These are phyloP conservation scores for Nyctanthes arbortristis DNA, from an alignment of 257 asterid species.

Conservation along the genomic window DNA sequence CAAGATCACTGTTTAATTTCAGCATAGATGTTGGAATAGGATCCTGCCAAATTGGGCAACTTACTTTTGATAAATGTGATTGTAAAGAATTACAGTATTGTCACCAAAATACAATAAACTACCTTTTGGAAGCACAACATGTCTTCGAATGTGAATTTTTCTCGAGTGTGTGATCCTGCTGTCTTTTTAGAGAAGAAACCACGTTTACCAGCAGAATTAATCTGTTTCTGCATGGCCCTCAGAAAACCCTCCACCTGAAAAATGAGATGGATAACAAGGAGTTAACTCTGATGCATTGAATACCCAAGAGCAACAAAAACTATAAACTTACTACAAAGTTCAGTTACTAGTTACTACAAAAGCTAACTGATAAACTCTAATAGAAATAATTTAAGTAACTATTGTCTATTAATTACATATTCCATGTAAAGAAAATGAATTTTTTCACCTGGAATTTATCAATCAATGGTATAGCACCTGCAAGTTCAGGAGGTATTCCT, in stretches of 20 bases:
- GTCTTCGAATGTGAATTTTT: conserved; percentile 91
- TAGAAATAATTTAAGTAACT: conserved; percentile 3
- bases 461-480: conserved; percentile 86
- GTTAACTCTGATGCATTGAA: background rate
- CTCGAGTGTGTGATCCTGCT: conserved; percentile 69
- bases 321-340: background rate
- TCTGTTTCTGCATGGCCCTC: conserved; percentile 98
- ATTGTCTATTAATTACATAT: background rate
- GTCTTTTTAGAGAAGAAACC: conserved; percentile 88
- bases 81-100: conserved; percentile 7
- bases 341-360: conserved; percentile 11
- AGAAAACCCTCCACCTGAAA: conserved; percentile 87
- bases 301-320: conserved; percentile 11
- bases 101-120: conserved; percentile 22
- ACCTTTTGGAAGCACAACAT: conserved; percentile 98
- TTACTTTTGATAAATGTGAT: conserved; percentile 24
- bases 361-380: conserved; percentile 5
- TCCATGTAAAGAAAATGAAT: conserved; percentile 2
- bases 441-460: conserved; percentile 85
- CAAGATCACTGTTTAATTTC: conserved; percentile 76
- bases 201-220: conserved; percentile 78
- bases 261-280: conserved; percentile 15
- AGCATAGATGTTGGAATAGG: conserved; percentile 87
- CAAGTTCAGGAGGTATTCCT: conserved; percentile 86
- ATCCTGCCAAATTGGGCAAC: conserved; percentile 60